Evolutionary conservation across 2,329 filamentous ascomycete genomes (phyloP).

Genomic region (Colletotrichum viniferum): DNA sequence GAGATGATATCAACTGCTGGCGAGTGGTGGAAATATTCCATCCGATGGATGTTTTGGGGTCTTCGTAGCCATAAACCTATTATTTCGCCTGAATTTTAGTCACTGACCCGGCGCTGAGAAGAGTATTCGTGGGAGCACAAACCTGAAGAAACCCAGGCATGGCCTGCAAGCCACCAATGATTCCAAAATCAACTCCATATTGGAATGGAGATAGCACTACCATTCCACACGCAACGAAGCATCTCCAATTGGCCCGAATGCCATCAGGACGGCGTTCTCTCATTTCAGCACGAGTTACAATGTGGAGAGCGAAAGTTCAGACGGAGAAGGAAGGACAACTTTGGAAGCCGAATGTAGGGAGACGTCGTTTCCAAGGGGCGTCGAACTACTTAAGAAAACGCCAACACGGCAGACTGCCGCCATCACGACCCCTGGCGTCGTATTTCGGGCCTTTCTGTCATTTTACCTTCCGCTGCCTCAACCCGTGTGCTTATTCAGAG

Average conservation of each 20-base stretch:
- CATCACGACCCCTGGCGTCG: background rate
- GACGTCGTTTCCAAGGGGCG: background rate
- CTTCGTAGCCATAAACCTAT: background rate
- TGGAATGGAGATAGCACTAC: constrained; percentile 41
- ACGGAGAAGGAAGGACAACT: background rate
- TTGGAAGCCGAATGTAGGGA: background rate
- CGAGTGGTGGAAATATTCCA: constrained; percentile 49
- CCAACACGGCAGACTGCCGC: background rate
- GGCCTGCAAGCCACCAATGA: constrained; percentile 55
- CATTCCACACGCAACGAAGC: constrained; percentile 50
- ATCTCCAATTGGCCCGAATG: constrained; percentile 44
- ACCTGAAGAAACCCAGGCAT: constrained; percentile 53
- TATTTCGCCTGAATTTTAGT: too few relatives aligned
- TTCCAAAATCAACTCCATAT: constrained; percentile 55
- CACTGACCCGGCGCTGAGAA: too few relatives aligned
- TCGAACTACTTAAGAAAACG: background rate
- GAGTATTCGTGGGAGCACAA: too few relatives aligned
- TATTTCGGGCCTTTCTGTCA: background rate
- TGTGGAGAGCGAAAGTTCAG: background rate
- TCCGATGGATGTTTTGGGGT: constrained; percentile 31
- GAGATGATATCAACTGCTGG: constrained; percentile 52
- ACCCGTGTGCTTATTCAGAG: background rate
- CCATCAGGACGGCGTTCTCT: background rate
- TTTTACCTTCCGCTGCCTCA: background rate
- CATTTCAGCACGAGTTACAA: background rate